Base-by-base conservation (phyloP, 1,139 yeast species). In the Trichomonascaceae sp. region DNA sequence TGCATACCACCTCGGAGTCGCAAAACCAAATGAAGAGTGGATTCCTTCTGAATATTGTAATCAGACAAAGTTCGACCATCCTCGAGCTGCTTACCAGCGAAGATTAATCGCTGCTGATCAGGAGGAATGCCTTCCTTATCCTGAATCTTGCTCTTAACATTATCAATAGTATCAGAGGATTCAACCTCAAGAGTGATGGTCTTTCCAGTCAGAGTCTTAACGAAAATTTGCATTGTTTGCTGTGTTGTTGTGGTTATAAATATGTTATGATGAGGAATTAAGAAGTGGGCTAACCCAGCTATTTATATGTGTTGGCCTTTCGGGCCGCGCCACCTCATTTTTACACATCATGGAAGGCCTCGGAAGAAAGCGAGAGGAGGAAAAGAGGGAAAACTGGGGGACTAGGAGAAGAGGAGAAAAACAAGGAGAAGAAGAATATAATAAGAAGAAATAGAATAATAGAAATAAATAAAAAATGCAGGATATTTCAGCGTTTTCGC, bases 41-140 rank as follows among this genome's bases (percentile, higher is more conserved):
- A 61, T 48, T 63, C 66, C 60, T 85, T 86, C 74, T 86, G 95
- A 72, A 86, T 86, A 81, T 86, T 86, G 85, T 86, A 86, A 75
- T 86, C 93, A 55, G 89, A 84, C 7, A 59, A 55, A 43, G 60
- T 85, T 78, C 91, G 82, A 61, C 93, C 91, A 63, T 85, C 93
- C 74, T 85, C 91, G 66, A 85, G 77, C 74, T 85, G 91, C 78
- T 85, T 85, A 80, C 93, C 93, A 67, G 93, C 91, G 69, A 85
- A 85, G 74, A 85, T 85, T 66, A 85, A 78, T 76, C 91, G 81
- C 75, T 85, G 91, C 72, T 85, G 93, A 76, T 85, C 93, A 59
- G 91, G 91, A 67, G 93, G 93, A 64, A 85, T 85, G 63, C 93
- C 91, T 71, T 85, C 91, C 80, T 85, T 85, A 75, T 85, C 91